These are phyloP conservation scores for Kappamyces sp. DNA, from an alignment of 192 early-diverging fungal genomes.

Conservation along the genomic window DNA sequence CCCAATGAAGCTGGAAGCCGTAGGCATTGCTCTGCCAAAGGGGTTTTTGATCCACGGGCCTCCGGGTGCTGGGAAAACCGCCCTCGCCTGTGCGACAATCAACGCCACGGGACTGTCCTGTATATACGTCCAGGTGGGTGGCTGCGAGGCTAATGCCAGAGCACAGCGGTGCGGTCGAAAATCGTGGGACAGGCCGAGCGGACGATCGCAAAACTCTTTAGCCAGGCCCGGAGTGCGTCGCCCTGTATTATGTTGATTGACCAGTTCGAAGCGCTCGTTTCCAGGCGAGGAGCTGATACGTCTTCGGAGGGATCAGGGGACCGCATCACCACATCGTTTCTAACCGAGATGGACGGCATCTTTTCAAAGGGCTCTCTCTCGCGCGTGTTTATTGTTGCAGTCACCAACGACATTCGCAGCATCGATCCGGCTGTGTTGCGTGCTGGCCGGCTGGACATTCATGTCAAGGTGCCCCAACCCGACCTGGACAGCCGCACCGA, in stretches of 20 bases:
- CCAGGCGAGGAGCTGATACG: conserved; percentile 57
- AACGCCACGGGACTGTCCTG: conserved; percentile 73
- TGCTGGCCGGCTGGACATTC: conserved; percentile 79
- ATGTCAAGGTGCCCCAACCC: conserved; percentile 60
- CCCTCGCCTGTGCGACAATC: conserved; percentile 77
- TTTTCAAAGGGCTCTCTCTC: conserved; percentile 30
- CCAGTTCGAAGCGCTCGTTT: conserved; percentile 82
- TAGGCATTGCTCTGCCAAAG: conserved; percentile 44
- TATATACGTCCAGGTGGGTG: conserved; percentile 51
- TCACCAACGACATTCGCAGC: conserved; percentile 65
- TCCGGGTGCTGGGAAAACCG: conserved; percentile 84
- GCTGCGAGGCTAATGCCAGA: conserved; percentile 53
- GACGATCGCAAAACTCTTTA: conserved; percentile 76
- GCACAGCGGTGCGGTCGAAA: conserved; percentile 81
- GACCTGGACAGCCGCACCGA: conserved; percentile 36
- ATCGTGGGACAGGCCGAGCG: conserved; percentile 91
- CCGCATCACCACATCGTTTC: conserved; percentile 80
- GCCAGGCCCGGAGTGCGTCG: conserved; percentile 69
- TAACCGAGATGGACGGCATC: conserved; percentile 77
- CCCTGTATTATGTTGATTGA: conserved; percentile 92
- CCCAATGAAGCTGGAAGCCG: no score
- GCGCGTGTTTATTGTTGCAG: conserved; percentile 60
- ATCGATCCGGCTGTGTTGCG: conserved; percentile 78
- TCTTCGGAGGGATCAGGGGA: conserved; percentile 78
- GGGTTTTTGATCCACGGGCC: conserved; percentile 85